phyloP scores from a whole-genome alignment of 176 grass and related monocot species.

The Olyra latifolia region DNA sequence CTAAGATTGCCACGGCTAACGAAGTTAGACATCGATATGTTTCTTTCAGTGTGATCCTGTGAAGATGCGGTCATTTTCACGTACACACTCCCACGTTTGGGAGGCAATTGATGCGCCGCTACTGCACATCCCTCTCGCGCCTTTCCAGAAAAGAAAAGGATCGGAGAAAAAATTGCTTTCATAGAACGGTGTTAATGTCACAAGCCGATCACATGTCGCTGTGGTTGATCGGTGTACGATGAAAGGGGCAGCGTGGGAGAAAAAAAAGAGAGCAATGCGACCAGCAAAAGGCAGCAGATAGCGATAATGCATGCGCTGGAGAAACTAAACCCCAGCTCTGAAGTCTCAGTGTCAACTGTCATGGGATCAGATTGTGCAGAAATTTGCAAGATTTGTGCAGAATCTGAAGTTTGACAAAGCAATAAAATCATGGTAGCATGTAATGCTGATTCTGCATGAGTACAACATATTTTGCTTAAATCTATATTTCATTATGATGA shows the following conservation, averaged over 20 bases:
- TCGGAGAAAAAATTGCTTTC: neutral
- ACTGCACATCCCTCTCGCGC: conserved; percentile 15
- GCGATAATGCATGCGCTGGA: neutral
- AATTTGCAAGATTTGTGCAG: neutral
- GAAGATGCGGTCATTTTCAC: conserved; percentile 5
- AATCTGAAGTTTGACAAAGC: neutral
- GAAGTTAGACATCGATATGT: too few species aligned
- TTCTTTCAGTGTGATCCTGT: neutral
- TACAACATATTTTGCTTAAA: neutral
- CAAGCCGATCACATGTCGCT: conserved; percentile 19
- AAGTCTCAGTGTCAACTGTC: neutral
- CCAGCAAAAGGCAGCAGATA: neutral
- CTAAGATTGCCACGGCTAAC: too few species aligned
- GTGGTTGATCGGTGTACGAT: conserved; percentile 17
- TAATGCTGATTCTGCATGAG: conserved; percentile 1
- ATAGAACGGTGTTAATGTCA: conserved; percentile 20
- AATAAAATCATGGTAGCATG: neutral
- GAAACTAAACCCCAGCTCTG: neutral
- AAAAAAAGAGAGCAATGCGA: neutral
- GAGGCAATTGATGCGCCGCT: conserved; percentile 47
- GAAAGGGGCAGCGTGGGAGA: neutral
- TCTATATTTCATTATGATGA: neutral
- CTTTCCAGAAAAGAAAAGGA: neutral
- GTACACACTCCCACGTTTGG: neutral
- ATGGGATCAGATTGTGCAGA: neutral